Evolutionary conservation across 2,329 filamentous ascomycete genomes (phyloP), one percentile per base, ranked within the genome.

Genomic region (Diaporthe vaccinii): DNA sequence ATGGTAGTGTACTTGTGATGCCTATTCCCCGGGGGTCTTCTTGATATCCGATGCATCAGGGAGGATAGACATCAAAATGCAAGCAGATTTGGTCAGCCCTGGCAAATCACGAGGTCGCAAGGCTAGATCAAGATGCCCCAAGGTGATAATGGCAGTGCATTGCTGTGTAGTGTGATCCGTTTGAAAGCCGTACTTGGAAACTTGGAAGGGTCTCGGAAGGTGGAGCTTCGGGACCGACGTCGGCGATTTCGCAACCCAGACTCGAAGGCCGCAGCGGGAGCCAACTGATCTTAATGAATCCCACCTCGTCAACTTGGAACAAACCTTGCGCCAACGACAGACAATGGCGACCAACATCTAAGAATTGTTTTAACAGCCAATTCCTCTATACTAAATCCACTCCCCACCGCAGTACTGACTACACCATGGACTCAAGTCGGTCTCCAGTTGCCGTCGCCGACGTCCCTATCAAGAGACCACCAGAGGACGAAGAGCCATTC

Each of bases 381-480:
- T n/a, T n/a, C 0, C 14, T 15, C 12, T 10, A n/a, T 14, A 4
- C 9, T 22, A 1, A 36, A 31, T 1, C 14, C 9, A 25, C 8
- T 31, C 12, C 14, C n/a, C 12, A 9, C 65, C 34, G 0, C 14
- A 31, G 2, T 6, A 7, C 28, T 22, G n/a, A 20, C 49, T 28
- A 41, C 34, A 41, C 5, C 5, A 72, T 72, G 69, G 41, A 72
- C 9, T 8, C 55, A 12, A 34, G 1, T 39, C 57, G 22, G 17
- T 59, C 41, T 36, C 20, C 39, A 59, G 31, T 22, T 36, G 25
- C 12, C 22, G 22, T 55, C 41, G 55, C 77, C 0, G 76, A 77
- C 28, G 28, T 68, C 20, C 74, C 77, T 31, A 77, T 79, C 28
- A 76, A 78, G 70, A 74, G 73, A 39, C 69, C 75, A 14, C 75